Base-by-base conservation (phyloP, 1,139 yeast species). In the Lodderomyces oxycetoniae region DNA sequence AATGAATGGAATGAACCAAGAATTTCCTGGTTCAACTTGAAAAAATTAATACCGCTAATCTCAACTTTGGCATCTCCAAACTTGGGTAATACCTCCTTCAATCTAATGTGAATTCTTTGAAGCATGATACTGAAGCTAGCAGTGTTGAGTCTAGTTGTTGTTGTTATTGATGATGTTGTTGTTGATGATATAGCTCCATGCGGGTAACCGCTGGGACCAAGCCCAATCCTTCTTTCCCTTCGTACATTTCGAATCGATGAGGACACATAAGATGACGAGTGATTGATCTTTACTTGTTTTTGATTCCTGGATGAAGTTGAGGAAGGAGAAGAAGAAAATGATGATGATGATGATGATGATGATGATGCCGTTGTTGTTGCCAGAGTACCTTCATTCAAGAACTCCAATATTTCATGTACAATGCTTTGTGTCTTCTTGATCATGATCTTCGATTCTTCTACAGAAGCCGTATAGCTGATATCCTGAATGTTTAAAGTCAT, bases 11-110 rank as follows among this genome's bases (percentile, higher is more conserved):
- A 34, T 6, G 56, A 62, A 0, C 70, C 61, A 28, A 65, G 60
- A 5, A 52, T 13, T 14, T 56, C 58, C 17, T 60, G 63, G 13
- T 57, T 61, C 5, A 54, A 51, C n/a, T 56, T 43, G 32, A 64
- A 59, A 2, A 69, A 12, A 1, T 60, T 43, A 12, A 63, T 40
- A 5, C 58, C 48, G 1, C 46, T 40, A 0, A 67, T 26, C 1
- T 33, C 32, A 0, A 62, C 49, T 0, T 43, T 37, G 3, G 79
- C 14, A 31, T 57, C 61, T 0, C 86, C 87, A 55, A 80, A 76
- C 4, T 53, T 44, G 0, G 58, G 56, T 8, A 52, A 45, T 1
- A 73, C 38, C 1, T 59, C 39, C 0, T 42, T 28, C 1, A 77
- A 26, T 1, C 47, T 46, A 3, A 66, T 35, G 0, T 50, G 43